Base-by-base conservation (phyloP, 2,329 filamentous ascomycete genomes). In the Drechslerella coelobrocha region DNA sequence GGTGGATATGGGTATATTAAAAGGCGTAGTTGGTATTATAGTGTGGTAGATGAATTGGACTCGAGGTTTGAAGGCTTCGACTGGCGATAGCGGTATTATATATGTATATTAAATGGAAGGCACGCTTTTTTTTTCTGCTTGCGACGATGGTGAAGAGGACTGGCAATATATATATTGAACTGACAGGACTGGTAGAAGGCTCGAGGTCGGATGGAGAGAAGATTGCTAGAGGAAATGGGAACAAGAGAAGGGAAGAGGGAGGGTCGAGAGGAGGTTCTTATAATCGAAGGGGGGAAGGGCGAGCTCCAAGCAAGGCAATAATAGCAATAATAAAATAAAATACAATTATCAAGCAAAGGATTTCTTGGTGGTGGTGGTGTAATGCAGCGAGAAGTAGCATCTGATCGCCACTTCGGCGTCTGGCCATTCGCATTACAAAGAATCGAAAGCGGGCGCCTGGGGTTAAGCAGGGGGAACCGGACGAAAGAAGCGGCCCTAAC, bases 401-500 rank as follows among this genome's bases (percentile, higher is more conserved):
- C 45, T 55, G 60, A 72, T 65, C 48, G 55, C 77, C 78, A 69
- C 79, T 80, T 39, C 80, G 65, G 65, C 65, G 65, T 69, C 26
- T 54, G 41, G 41, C 48, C 61, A 66, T 66, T n/a, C 34, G 17
- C 12, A 4, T n/a, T 80, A 61, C 80, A 80, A 23, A 80, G 80
- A 27, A 21, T 31, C 61, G 54, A n/a, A n/a, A n/a, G n/a, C 61
- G 61, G 60, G 68, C 34, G 63, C 61, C 61, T 54, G 56, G 29
- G 29, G 51, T 39, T 12, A 26, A 56, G 34, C 45, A 24, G 31
- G 63, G 51, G 37, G 52, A 52, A 45, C n/a, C 24, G 31, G 19
- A 39, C 41, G 43, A 59, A 50, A 54, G 37, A 23, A 17, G 31
- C 14, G 21, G 50, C 39, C 34, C 17, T 39, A 4, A n/a, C 34